These are phyloP conservation scores for Cylindrotheca closterium DNA, from an alignment of 108 stramenopile genomes.

Conservation along the genomic window DNA sequence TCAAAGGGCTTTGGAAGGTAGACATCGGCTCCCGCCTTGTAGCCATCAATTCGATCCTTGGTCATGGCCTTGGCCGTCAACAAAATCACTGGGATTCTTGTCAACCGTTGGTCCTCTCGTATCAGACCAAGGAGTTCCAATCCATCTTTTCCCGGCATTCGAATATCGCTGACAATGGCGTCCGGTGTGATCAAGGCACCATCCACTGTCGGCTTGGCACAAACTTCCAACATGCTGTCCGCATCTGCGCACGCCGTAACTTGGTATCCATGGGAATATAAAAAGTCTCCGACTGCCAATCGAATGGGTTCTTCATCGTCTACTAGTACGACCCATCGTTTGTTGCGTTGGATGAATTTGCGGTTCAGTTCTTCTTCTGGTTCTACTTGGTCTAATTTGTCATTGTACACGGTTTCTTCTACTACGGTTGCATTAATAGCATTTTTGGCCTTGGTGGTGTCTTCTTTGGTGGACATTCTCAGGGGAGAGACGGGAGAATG, in stretches of 20 bases:
- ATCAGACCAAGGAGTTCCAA: constrained; percentile 64
- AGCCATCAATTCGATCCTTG: constrained; percentile 80
- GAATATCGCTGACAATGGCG: constrained; percentile 84
- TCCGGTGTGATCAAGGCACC: constrained; percentile 30
- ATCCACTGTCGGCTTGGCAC: constrained; percentile 5
- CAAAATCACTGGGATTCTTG: constrained; percentile 66
- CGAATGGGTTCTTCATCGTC: constrained; percentile 87
- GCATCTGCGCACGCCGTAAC: constrained; percentile 78
- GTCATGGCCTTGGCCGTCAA: constrained; percentile 84
- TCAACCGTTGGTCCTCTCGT: constrained; percentile 25
- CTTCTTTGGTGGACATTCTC: too few species aligned
- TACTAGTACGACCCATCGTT: constrained; percentile 71
- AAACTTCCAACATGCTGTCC: constrained; percentile 47
- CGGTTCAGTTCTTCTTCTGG: constrained; percentile 4
- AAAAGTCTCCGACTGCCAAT: constrained; percentile 67
- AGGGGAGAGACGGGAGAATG: too few species aligned
- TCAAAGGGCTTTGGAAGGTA: constrained; percentile 89
- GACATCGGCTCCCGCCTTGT: constrained; percentile 75
- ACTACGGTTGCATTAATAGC: too few species aligned
- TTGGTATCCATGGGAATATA: constrained; percentile 67
- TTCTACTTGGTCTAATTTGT: too few species aligned
- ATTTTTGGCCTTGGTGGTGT: too few species aligned
- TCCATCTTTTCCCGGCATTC: constrained; percentile 86
- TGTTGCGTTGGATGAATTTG: constrained; percentile 35
- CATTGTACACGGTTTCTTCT: too few species aligned